Evolutionary conservation across 768 basidiomycete species (phyloP), one percentile per base, ranked within the genome.

Genomic region (Xerocomellus chrysenteron): DNA sequence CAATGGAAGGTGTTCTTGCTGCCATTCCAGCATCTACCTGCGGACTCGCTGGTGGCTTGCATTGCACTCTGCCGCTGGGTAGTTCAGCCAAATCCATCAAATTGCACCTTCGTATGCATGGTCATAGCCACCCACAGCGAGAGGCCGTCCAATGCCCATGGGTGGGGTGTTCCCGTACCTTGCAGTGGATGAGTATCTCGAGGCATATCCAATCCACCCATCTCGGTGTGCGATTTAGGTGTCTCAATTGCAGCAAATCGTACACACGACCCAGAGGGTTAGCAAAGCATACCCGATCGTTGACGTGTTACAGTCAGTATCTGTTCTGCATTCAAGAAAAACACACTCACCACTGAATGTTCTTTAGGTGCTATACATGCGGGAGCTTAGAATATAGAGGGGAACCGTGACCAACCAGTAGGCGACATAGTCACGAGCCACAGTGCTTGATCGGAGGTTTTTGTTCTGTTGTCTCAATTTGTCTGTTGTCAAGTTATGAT

Each of bases 131-230:
- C 40, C 39, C 36, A 0, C 53, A 54, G 46, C 35, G 42, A 14
- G 46, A 43, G 28, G 8, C 5, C 16, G 55, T 57, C 32, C 56
- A 35, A 13, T 65, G 61, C 32, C 64, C 64, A 0, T 66, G 57
- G 54, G 26, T 9, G 13, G 58, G 58, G 12, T 65, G 64, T 42
- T n/a, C 39, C 2, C 5, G 30, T 11, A 47, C 13, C n/a, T 3
- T 66, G 37, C 39, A n/a, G 28, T 65, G 64, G 64, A 46, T 37
- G 51, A 65, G 52, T 17, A 47, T 63, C 1, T 43, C 54, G 8
- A 59, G 64, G 28, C 61, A 65, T 5, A 54, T 65, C 41, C 55
- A 42, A 11, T 63, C 61, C 4, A 13, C 49, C 26, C 65, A 65
- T 26, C 40, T 63, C 7, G 50, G 50, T 17, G 41, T 66, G 40